These are phyloP conservation scores for Candida methanosorbosa DNA, from an alignment of 805 yeast genomes.

Conservation along the genomic window DNA sequence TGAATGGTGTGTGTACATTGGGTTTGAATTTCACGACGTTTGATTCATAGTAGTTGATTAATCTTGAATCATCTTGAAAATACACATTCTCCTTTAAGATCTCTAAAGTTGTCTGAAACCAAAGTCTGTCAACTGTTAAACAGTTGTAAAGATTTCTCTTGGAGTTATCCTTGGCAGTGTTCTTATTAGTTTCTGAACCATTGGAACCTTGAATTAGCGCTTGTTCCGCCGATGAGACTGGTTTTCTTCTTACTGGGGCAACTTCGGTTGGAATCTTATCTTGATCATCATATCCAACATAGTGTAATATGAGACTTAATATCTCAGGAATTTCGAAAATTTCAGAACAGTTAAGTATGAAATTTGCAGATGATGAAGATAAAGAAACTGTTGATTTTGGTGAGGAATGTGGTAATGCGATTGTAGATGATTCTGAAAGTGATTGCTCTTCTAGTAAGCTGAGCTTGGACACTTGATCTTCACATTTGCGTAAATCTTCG, in stretches of 20 bases:
- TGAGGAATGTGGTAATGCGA: not conserved
- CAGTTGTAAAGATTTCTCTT: conserved; percentile 44
- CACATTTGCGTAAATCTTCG: conserved; percentile 9
- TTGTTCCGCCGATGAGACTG: conserved; percentile 28
- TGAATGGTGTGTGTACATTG: not conserved
- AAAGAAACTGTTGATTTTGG: not conserved
- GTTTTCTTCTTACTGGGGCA: conserved; percentile 55
- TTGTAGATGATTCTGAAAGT: not conserved
- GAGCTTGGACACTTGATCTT: conserved; percentile 8
- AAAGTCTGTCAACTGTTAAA: conserved; percentile 57
- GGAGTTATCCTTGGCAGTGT: no score
- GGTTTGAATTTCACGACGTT: conserved; percentile 15
- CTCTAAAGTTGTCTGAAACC: conserved; percentile 48
- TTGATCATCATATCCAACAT: conserved; percentile 42
- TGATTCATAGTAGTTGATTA: conserved; percentile 11
- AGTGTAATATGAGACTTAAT: conserved; percentile 46
- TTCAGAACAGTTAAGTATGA: not conserved
- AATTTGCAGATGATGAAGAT: not conserved
- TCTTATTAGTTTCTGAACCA: conserved; percentile 3
- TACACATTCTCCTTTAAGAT: conserved; percentile 46
- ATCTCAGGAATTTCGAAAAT: conserved; percentile 77
- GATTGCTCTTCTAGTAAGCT: conserved; percentile 1
- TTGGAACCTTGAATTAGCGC: conserved; percentile 3
- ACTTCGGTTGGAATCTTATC: conserved; percentile 52
- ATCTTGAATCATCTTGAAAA: conserved; percentile 41